Percentiles rank a stretch among this genome's conserved stretches.
phyloP scores from a whole-genome alignment of 805 yeast genomes.

The Hanseniaspora vineae region DNA sequence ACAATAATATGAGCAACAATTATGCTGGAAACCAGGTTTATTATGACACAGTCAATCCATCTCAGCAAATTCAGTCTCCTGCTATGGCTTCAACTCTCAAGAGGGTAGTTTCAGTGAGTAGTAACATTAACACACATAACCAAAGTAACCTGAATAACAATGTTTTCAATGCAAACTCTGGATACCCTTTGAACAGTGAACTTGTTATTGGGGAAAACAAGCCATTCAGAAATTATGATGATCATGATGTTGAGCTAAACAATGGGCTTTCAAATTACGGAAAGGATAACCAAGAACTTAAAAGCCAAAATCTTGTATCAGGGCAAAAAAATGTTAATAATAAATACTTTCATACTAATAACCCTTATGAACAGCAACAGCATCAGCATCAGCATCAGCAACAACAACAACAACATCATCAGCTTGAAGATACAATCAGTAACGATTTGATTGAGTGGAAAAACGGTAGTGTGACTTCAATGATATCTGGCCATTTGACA shows the following conservation, averaged over 20 bases:
- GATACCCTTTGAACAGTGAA: neutral
- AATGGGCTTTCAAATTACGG: too few species aligned
- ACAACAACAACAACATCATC: neutral
- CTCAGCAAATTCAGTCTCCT: conserved; percentile 29
- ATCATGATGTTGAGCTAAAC: neutral
- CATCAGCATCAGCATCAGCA: neutral
- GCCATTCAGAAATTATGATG: conserved; percentile 3
- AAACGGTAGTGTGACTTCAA: conserved; percentile 7
- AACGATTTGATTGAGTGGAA: conserved; percentile 7
- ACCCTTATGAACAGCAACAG: neutral
- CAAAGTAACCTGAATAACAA: neutral
- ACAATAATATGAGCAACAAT: conserved; percentile 7
- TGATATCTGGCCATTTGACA: conserved; percentile 6
- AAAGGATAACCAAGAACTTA: too few species aligned
- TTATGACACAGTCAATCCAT: conserved; percentile 13
- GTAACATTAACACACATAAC: neutral
- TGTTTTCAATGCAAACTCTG: neutral
- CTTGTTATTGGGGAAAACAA: conserved; percentile 5
- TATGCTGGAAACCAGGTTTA: conserved; percentile 5
- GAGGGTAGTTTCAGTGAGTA: conserved; percentile 1
- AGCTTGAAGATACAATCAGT: conserved; percentile 1
- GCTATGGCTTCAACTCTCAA: conserved; percentile 26
- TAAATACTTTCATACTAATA: too few species aligned
- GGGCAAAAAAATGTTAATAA: neutral
- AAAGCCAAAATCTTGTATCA: neutral